These are phyloP conservation scores for Cordyceps farinosa DNA, from an alignment of 2,329 filamentous ascomycete species.

Conservation along the genomic window DNA sequence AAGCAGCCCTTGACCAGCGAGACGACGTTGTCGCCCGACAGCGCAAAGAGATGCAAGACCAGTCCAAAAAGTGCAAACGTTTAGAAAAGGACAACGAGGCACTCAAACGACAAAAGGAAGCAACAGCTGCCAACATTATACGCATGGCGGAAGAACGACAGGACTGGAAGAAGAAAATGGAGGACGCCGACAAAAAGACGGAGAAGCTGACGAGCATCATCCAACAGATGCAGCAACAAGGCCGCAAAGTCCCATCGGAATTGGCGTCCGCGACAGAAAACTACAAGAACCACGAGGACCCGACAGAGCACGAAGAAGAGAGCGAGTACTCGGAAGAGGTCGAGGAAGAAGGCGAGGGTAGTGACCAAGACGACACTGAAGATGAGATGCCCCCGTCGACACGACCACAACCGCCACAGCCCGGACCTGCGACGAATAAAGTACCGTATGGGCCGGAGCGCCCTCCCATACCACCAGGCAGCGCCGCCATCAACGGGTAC, in stretches of 20 bases:
- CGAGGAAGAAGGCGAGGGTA: conserved; percentile 59
- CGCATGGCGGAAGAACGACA: conserved; percentile 97
- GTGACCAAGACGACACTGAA: conserved; percentile 57
- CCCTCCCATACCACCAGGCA: conserved; percentile 36
- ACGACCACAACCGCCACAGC: conserved; percentile 31
- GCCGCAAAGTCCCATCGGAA: conserved; percentile 69
- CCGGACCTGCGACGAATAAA: conserved; percentile 28
- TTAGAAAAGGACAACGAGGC: conserved; percentile 94
- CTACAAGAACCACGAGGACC: conserved; percentile 42
- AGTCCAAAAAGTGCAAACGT: conserved; percentile 98
- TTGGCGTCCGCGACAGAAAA: conserved; percentile 58
- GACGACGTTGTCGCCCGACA: conserved; percentile 10
- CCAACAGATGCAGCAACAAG: conserved; percentile 93
- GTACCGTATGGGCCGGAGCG: conserved; percentile 48
- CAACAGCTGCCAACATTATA: conserved; percentile 90
- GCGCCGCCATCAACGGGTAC: conserved; percentile 42
- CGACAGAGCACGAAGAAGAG: conserved; percentile 47
- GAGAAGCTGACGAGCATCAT: conserved; percentile 92
- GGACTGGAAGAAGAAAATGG: conserved; percentile 67
- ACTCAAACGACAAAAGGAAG: conserved; percentile 87
- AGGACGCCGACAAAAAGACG: conserved; percentile 63
- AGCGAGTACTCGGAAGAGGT: conserved; percentile 64
- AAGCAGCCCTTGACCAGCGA: conserved; percentile 13
- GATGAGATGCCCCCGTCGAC: conserved; percentile 36
- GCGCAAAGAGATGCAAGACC: conserved; percentile 97